These are phyloP conservation scores for Candida easanensis DNA, from an alignment of 805 yeast genomes.

Conservation along the genomic window DNA sequence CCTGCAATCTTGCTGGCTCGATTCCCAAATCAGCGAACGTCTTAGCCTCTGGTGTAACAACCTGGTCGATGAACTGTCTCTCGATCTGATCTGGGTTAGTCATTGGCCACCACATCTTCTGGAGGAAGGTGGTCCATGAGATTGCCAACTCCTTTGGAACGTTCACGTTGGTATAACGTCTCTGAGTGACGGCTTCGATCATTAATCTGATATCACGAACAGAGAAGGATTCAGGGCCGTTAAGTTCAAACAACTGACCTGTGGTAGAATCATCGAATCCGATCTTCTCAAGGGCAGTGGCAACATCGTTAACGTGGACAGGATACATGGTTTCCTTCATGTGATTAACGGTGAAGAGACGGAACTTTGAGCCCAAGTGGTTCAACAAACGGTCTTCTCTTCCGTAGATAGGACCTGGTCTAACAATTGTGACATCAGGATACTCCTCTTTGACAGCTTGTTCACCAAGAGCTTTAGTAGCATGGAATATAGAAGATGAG, in stretches of 20 bases:
- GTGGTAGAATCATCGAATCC: slow-evolving; percentile 79
- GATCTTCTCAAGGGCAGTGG: slow-evolving; percentile 72
- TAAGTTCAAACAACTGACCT: slow-evolving; percentile 73
- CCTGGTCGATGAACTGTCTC: slow-evolving; percentile 69
- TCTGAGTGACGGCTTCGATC: slow-evolving; percentile 59
- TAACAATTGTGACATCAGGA: slow-evolving; percentile 79
- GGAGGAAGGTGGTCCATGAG: slow-evolving; percentile 33
- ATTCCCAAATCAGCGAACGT: slow-evolving; percentile 73
- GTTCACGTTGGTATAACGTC: slow-evolving; percentile 36
- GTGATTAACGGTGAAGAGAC: slow-evolving; percentile 64
- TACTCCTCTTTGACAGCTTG: slow-evolving; percentile 59
- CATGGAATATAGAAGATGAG: slow-evolving; percentile 67
- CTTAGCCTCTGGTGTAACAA: slow-evolving; percentile 54
- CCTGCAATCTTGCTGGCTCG: slow-evolving; percentile 50
- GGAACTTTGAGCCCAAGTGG: slow-evolving; percentile 51
- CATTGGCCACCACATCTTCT: slow-evolving; percentile 42
- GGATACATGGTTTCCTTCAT: slow-evolving; percentile 65
- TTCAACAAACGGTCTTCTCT: slow-evolving; percentile 69
- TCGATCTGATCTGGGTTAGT: slow-evolving; percentile 71
- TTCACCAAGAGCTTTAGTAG: slow-evolving; percentile 80
- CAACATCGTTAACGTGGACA: slow-evolving; percentile 75
- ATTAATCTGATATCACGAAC: slow-evolving; percentile 64
- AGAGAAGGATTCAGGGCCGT: slow-evolving; percentile 66
- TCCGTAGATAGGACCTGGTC: slow-evolving; percentile 82
- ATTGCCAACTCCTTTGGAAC: slow-evolving; percentile 38